Conservation (phyloP, 2,329 filamentous ascomycete genomes). For the Colletotrichum musae region DNA sequence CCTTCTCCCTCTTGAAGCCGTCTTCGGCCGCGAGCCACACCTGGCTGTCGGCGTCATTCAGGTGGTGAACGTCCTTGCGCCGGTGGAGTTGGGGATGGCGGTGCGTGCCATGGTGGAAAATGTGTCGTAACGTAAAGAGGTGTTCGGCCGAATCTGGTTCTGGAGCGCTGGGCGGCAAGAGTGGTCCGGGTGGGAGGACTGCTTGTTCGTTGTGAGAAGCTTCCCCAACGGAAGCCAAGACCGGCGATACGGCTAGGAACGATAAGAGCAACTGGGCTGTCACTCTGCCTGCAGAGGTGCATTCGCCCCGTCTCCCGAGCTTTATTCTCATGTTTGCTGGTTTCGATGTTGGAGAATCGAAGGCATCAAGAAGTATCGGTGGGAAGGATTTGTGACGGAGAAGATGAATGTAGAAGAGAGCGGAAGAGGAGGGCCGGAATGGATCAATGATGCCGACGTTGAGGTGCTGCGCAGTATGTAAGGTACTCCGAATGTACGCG, state of each 20-base stretch:
- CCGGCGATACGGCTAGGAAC: slow-evolving; percentile 73
- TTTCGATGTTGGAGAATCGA: not conserved
- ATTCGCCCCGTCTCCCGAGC: slow-evolving; percentile 46
- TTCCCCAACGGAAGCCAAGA: slow-evolving; percentile 53
- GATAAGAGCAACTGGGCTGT: slow-evolving; percentile 76
- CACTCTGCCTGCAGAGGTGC: slow-evolving; percentile 73
- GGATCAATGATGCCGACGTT: slow-evolving; percentile 39
- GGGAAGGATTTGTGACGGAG: not conserved
- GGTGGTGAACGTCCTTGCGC: slow-evolving; percentile 76
- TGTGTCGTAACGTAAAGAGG: slow-evolving; percentile 82
- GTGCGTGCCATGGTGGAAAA: slow-evolving; percentile 92
- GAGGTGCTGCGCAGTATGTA: slow-evolving; percentile 16
- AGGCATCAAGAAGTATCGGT: not conserved
- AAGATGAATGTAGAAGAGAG: not conserved
- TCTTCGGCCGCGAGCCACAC: slow-evolving; percentile 76
- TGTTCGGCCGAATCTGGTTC: slow-evolving; percentile 67
- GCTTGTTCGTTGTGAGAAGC: slow-evolving; percentile 56
- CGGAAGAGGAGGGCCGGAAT: slow-evolving; percentile 4
- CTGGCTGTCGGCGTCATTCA: slow-evolving; percentile 62
- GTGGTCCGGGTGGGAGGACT: slow-evolving; percentile 56
- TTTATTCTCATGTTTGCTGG: slow-evolving; percentile 23
- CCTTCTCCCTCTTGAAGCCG: slow-evolving; percentile 64
- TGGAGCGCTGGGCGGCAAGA: slow-evolving; percentile 59
- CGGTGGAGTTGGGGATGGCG: slow-evolving; percentile 83
- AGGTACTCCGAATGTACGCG: not conserved